Conservation (phyloP, 1,139 yeast genomes). For the Pichia sp. region DNA sequence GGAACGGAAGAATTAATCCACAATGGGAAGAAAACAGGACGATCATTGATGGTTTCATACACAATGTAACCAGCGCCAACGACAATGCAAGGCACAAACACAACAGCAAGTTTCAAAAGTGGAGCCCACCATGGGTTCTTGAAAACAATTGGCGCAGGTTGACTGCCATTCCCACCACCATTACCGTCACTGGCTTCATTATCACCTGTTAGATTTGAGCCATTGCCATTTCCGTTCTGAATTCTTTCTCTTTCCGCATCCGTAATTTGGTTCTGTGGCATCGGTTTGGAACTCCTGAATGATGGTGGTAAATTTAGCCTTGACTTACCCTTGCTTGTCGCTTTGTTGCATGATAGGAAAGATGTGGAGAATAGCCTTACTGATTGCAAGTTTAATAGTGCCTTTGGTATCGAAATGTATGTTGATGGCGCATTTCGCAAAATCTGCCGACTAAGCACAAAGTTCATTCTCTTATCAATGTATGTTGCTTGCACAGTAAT, state of each 20-base stretch:
- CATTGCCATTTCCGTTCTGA: not conserved
- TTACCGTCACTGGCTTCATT: too few species aligned
- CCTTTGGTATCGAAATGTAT: too few species aligned
- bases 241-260: slow-evolving; percentile 11
- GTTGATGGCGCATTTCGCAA: too few species aligned
- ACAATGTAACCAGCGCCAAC: slow-evolving; percentile 21
- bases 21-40: slow-evolving; percentile 26
- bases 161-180: too few species aligned
- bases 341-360: too few species aligned
- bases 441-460: too few species aligned
- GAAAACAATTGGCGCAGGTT: slow-evolving; percentile 6
- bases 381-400: too few species aligned
- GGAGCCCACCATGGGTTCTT: slow-evolving; percentile 15
- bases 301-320: slow-evolving; percentile 15
- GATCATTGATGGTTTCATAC: slow-evolving; percentile 22
- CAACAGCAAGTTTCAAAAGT: slow-evolving; percentile 10
- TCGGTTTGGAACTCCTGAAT: slow-evolving; percentile 11
- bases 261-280: slow-evolving; percentile 11
- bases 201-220: not conserved
- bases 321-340: too few species aligned
- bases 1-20: slow-evolving; percentile 23
- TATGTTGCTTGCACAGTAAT: too few species aligned
- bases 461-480: too few species aligned
- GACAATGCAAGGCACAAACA: slow-evolving; percentile 12
- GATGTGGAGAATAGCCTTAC: too few species aligned